These are phyloP conservation scores for Termitomyces sp. DNA, from an alignment of 768 basidiomycete species.

Conservation along the genomic window DNA sequence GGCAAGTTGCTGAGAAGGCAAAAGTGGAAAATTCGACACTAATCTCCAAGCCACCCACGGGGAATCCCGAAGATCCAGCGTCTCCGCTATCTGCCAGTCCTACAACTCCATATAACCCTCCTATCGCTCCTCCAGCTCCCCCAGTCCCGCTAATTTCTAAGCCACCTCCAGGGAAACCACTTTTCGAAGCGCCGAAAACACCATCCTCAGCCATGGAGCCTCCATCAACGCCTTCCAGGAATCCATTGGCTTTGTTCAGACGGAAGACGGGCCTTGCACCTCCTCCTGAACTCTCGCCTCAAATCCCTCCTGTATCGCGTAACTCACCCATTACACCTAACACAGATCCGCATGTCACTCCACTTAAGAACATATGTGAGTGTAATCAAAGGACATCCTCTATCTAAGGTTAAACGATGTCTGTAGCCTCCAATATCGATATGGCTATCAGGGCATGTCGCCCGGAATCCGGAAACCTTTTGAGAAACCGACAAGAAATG, in stretches of 20 bases:
- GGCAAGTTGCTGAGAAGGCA: conserved; percentile 49
- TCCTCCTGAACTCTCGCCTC: conserved; percentile 15
- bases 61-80: not conserved
- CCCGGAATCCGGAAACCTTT: conserved; percentile 58
- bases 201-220: not conserved
- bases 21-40: conserved; percentile 32
- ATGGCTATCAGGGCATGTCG: conserved; percentile 73
- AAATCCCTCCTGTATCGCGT: conserved; percentile 12
- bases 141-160: conserved; percentile 7
- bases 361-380: conserved; percentile 44
- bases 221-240: conserved; percentile 11
- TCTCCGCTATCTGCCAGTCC: not conserved
- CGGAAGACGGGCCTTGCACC: conserved; percentile 10
- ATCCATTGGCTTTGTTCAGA: conserved; percentile 9
- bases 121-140: conserved; percentile 4
- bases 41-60: conserved; percentile 23
- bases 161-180: conserved; percentile 9
- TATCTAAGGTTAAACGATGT: conserved; percentile 13
- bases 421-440: conserved; percentile 60
- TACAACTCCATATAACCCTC: conserved; percentile 14
- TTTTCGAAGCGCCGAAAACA: conserved; percentile 4
- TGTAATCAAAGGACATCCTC: not conserved
- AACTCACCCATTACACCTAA: conserved; percentile 15
- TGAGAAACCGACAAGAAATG: conserved; percentile 69
- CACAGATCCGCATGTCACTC: conserved; percentile 29